Evolutionary conservation across 768 basidiomycete genomes (phyloP), one percentile per base, ranked within the genome.

Genomic region (Russula dissimulans): DNA sequence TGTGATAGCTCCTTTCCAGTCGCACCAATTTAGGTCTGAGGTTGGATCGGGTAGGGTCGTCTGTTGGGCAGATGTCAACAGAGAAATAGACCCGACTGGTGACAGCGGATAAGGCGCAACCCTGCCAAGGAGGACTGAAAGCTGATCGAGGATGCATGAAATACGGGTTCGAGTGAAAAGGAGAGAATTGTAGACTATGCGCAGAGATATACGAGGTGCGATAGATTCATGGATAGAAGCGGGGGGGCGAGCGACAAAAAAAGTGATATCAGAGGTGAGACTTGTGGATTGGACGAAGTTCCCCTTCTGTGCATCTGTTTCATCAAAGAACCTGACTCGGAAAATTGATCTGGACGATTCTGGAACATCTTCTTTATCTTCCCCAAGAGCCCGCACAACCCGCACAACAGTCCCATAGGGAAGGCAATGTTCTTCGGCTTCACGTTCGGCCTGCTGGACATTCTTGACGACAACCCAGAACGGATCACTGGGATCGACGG

Each of bases 281-380:
- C 84, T 86, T 0, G 95, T 94, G 0, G 84, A 83, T 29, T 81
- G 79, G 60, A 95, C 83, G 68, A 91, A 94, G 59, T 80, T 79
- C 58, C 85, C 87, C 50, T 78, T 85, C 44, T 79, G 82, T 41
- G 82, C 73, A 65, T 91, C 90, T 1, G 87, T 94, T 71, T 89
- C 90, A 69, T 97, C 94, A 71, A 97, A 93, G 78, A 97, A 97
- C n/a, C 94, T 85, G 44, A 97, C 93, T 53, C 94, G 83, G 75
- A 97, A 97, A 31, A 97, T 78, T 4, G 88, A 88, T 1, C 76
- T 71, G 15, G 72, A 67, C 15, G 71, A 73, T 22, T 77, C 80
- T 42, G 82, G 80, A 12, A 77, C 66, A 11, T 85, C 86, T 17
- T 86, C 82, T 65, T 82, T 86, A 67, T 78, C 81, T 67, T 81